Base-by-base conservation (phyloP, 805 yeast genomes). In the Torulaspora maleeae region DNA sequence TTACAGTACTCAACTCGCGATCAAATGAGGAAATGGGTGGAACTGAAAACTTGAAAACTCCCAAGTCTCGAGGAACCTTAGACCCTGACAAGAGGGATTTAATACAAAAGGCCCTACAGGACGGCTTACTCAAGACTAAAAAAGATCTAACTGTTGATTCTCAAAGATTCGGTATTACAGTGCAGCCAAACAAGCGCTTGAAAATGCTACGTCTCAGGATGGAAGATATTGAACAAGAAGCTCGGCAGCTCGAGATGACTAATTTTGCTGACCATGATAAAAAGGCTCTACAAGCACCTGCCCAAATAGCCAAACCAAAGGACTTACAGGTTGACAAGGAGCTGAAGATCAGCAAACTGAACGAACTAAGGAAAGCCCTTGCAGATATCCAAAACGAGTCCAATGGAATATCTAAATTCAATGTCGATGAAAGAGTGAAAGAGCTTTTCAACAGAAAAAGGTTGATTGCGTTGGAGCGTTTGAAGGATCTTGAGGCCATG, bases 201-300 rank as follows among this genome's bases (percentile, higher is more conserved):
- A 74, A 93, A 49, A 82, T 79, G 36, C 71, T 90, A 55, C 73
- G 96, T 44, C 86, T 83, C 55, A 77, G 83, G 60, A 88, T 88
- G 95, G 95, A 86, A 48, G 82, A 79, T 51, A 73, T 90, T 43
- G 95, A 86, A 60, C 76, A 78, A 38, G 86, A 86, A 69, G 96
- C 96, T 0, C 71, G 95, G 49, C 86, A 84, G 57, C 72, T 91
- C 47, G 97, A 91, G 61, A 82, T 80, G 77, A 83, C 86, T 16
- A 93, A 88, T 53, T 89, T 87, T 56, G 82, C 77, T 22, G 86
- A 80, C 27, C 51, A 51, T 45, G 53, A 67, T 49, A 51, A 60
- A 41, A 48, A 47, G 39, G 25, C 41, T 10, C 36, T 46, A 5
- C 52, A 56, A 12, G 40, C 54, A 4, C 54, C 59, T 5, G 37